Base-by-base conservation (phyloP, 441 rosid genomes). In the Pelargonium citronellum region DNA sequence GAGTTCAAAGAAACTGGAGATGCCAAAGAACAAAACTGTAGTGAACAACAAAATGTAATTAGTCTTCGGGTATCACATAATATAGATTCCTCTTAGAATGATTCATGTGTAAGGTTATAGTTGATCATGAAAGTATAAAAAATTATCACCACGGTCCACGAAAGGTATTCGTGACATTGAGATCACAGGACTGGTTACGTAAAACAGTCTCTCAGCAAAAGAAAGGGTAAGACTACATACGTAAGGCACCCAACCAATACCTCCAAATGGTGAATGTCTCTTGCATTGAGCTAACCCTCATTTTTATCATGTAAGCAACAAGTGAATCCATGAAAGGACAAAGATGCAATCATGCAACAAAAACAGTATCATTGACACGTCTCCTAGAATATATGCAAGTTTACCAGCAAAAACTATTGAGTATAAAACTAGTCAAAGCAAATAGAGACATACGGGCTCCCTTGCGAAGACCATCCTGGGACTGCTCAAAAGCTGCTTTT, bases 391-490 rank as follows among this genome's bases (percentile, higher is more conserved):
- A 9, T 5, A 60, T 19, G 9, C 13, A 60, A 49, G 30, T 1
- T 43, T 49, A 47, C 16, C 43, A 47, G 19, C 41, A 47, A 53
- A 13, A 53, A 3, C 4, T 6, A 11, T 17, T 0, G 11, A 46
- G 1, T 7, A 3, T 46, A 46, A 68, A 68, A 8, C 58, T 17
- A 67, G 57, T 11, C 27, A 19, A 62, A 64, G 57, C 49, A 5
- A 9, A 39, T 69, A 19, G 7, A 67, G 70, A 84, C 85, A 10
- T 82, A 89, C 93, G 73, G 62, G 95, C 95, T 76, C 97, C 96
- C 72, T 86, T 92, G 72, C 86, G 87, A 69, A 90, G 88, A 27
- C 96, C 96, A 55, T 86, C 47, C 51, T 66, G 72, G 0, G 95
- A 77, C 39, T 85, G 71, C 44, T 90, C 85, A 11, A 86, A 91